Percentiles rank a stretch among this genome's conserved stretches.
Evolutionary conservation across 495 filamentous ascomycete genomes (phyloP).

Genomic region (Aspergillus coremiiformis): DNA sequence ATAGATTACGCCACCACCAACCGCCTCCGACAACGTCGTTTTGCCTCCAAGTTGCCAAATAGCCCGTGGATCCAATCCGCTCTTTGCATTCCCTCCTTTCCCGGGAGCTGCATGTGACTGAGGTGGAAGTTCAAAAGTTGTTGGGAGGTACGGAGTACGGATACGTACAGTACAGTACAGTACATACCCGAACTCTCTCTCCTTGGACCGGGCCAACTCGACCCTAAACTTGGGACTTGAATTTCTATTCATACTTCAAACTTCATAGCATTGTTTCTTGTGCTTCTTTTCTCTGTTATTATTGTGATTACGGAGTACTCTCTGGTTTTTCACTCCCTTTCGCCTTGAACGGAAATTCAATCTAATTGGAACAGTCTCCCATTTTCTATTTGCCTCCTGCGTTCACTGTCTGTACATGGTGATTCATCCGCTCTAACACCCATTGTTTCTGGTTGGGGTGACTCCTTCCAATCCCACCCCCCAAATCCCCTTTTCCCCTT

Average conservation of each 20-base stretch:
- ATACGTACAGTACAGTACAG: no score
- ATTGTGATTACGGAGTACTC: background rate
- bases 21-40: no score
- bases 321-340: slow-evolving; percentile 2
- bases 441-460: slow-evolving; percentile 9
- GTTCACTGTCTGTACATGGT: background rate
- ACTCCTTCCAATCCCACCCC: slow-evolving; percentile 1
- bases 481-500: slow-evolving; percentile 15
- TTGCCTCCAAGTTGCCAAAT: slow-evolving; percentile 5
- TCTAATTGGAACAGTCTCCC: background rate
- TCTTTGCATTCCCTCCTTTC: slow-evolving; percentile 2
- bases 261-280: background rate
- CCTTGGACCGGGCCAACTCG: no score
- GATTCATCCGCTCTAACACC: background rate
- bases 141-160: slow-evolving; percentile 2
- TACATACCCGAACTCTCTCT: background rate
- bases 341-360: no score
- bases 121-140: background rate
- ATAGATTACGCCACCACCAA: slow-evolving; percentile 18
- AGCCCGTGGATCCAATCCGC: slow-evolving; percentile 12
- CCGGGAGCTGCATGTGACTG: slow-evolving; percentile 10
- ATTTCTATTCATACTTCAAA: background rate
- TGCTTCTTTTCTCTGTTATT: background rate
- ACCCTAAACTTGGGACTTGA: no score
- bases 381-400: slow-evolving; percentile 3